phyloP scores from a whole-genome alignment of 2,329 filamentous ascomycete genomes.

The Coleophoma eucalyptorum region DNA sequence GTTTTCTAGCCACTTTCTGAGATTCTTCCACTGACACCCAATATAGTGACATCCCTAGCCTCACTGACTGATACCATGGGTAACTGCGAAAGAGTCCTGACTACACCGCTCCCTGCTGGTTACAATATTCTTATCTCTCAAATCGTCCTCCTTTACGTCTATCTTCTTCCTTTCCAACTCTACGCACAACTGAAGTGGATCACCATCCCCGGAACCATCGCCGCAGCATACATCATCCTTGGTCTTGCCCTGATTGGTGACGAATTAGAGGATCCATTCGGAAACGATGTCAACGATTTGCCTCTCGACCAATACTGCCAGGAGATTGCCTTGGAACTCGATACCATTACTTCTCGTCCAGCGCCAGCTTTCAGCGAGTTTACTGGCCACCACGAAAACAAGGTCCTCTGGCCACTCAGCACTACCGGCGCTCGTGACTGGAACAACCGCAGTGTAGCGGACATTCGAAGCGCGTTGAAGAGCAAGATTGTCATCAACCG shows the following conservation, averaged over 20 bases:
- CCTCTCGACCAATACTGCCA: constrained; percentile 74
- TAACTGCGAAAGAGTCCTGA: constrained; percentile 73
- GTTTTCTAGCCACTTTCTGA: constrained; percentile 15
- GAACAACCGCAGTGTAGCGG: constrained; percentile 37
- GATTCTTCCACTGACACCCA: constrained; percentile 26
- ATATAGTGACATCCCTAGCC: constrained; percentile 36
- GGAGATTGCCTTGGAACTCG: constrained; percentile 69
- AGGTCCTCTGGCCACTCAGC: constrained; percentile 32
- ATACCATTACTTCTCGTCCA: constrained; percentile 49
- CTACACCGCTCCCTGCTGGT: constrained; percentile 77
- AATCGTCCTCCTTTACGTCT: constrained; percentile 81
- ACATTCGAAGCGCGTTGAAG: constrained; percentile 33
- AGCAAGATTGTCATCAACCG: constrained; percentile 19
- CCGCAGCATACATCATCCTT: constrained; percentile 77
- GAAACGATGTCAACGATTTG: constrained; percentile 78
- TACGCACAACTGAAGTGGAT: constrained; percentile 61
- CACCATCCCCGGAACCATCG: constrained; percentile 72
- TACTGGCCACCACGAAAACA: constrained; percentile 18
- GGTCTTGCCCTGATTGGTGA: constrained; percentile 72
- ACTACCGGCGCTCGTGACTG: constrained; percentile 37
- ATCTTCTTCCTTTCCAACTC: constrained; percentile 80
- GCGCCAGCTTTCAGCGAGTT: constrained; percentile 16
- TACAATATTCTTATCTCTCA: constrained; percentile 83
- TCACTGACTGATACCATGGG: constrained; percentile 69
- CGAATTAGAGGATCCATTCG: constrained; percentile 85